These are phyloP conservation scores for Elaeis guineensis DNA, from an alignment of 176 grass and related monocot species.

Conservation along the genomic window DNA sequence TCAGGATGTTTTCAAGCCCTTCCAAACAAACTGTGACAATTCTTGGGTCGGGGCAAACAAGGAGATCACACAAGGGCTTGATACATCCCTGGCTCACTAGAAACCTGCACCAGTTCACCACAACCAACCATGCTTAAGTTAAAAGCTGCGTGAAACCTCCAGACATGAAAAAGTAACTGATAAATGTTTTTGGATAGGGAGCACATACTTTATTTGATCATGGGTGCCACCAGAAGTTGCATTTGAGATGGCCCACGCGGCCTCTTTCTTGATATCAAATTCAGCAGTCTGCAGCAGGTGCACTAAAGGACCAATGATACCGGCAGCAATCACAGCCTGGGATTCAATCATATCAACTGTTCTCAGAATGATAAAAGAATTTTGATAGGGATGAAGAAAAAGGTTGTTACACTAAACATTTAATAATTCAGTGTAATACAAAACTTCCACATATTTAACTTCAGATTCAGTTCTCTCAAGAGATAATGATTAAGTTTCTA, in stretches of 20 bases:
- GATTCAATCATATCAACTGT: neutral
- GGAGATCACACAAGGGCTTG: slow-evolving; percentile 86
- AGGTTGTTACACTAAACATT: too few species aligned
- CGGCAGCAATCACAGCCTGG: slow-evolving; percentile 54
- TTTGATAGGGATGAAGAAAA: too few species aligned
- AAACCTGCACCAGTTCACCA: slow-evolving; percentile 27
- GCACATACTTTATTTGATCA: slow-evolving; percentile 57
- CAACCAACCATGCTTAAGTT: too few species aligned
- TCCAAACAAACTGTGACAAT: slow-evolving; percentile 89
- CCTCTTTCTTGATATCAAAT: slow-evolving; percentile 80
- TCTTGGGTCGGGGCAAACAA: slow-evolving; percentile 72
- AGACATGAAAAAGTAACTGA: neutral
- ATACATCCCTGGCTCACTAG: slow-evolving; percentile 84
- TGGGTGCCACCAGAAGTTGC: slow-evolving; percentile 67
- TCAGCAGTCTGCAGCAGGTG: slow-evolving; percentile 63
- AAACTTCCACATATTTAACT: too few species aligned
- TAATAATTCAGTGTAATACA: too few species aligned
- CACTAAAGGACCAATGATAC: slow-evolving; percentile 48
- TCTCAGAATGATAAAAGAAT: neutral
- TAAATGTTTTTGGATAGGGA: neutral
- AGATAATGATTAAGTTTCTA: too few species aligned
- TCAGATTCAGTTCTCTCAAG: too few species aligned
- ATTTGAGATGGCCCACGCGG: slow-evolving; percentile 69
- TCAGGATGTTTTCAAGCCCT: slow-evolving; percentile 86
- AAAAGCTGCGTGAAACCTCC: too few species aligned